Conservation (phyloP, 2,329 filamentous ascomycete species). For the Nakataea oryzae region DNA sequence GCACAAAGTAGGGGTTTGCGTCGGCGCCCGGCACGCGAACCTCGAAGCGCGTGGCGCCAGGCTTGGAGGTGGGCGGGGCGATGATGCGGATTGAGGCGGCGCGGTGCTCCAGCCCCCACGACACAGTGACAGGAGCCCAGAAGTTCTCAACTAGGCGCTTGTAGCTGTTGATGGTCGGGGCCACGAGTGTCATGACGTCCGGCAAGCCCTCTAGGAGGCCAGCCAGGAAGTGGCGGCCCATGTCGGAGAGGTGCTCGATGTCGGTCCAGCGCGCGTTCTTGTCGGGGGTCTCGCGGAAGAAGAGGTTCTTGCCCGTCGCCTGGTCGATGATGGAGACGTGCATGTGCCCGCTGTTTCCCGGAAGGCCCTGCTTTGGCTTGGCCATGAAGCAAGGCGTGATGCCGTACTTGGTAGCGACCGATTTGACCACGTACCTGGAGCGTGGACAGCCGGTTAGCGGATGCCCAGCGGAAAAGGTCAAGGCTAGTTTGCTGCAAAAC, state of each 20-base stretch:
- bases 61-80: slow-evolving; percentile 72
- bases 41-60: slow-evolving; percentile 84
- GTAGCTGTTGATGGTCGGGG: slow-evolving; percentile 94
- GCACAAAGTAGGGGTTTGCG: slow-evolving; percentile 77
- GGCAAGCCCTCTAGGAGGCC: slow-evolving; percentile 82
- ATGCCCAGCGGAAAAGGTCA: neutral
- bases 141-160: slow-evolving; percentile 98
- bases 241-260: slow-evolving; percentile 69
- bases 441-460: neutral
- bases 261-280: slow-evolving; percentile 63
- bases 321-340: slow-evolving; percentile 84
- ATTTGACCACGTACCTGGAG: slow-evolving; percentile 70
- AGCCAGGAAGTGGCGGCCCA: slow-evolving; percentile 87
- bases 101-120: slow-evolving; percentile 92
- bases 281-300: slow-evolving; percentile 64
- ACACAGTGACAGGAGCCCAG: slow-evolving; percentile 96
- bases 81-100: slow-evolving; percentile 87
- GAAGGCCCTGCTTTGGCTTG: slow-evolving; percentile 81
- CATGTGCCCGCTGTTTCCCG: slow-evolving; percentile 93
- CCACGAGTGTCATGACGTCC: slow-evolving; percentile 90
- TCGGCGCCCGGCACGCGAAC: slow-evolving; percentile 91
- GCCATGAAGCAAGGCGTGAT: slow-evolving; percentile 99
- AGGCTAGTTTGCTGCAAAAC: neutral
- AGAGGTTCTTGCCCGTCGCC: slow-evolving; percentile 70
- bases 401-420: slow-evolving; percentile 72